phyloP scores from a whole-genome alignment of 2,329 filamentous ascomycete genomes.

The Metarhizium sp. region DNA sequence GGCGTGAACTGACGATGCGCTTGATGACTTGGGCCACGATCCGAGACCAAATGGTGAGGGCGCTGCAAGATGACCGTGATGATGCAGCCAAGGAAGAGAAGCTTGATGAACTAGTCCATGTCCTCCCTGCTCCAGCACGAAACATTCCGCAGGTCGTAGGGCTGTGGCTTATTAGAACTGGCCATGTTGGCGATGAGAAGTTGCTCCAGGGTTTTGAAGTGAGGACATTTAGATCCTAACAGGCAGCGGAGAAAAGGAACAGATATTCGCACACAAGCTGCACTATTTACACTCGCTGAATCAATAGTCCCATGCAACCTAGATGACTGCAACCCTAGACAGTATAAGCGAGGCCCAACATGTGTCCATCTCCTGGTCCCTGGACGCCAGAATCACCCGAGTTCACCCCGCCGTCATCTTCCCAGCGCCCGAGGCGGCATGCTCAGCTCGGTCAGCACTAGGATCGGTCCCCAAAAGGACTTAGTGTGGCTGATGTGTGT shows the following conservation, averaged over 20 bases:
- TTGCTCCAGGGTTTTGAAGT: not conserved
- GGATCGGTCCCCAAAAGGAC: not conserved
- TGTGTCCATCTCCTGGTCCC: too few species aligned
- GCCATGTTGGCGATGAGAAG: not conserved
- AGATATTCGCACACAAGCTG: not conserved
- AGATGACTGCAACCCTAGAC: too few species aligned
- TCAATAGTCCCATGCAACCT: too few species aligned
- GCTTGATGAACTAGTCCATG: not conserved
- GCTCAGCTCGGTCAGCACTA: not conserved
- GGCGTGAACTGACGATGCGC: constrained; percentile 2
- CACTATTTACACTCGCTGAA: too few species aligned
- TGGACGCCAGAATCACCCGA: too few species aligned
- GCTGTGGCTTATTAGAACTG: not conserved
- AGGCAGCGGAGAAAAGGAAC: not conserved
- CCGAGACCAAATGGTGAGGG: constrained; percentile 10
- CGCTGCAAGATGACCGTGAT: constrained; percentile 3
- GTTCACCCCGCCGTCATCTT: too few species aligned
- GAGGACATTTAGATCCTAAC: not conserved
- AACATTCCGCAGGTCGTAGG: constrained; percentile 6
- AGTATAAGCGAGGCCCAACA: too few species aligned
- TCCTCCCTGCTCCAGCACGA: not conserved
- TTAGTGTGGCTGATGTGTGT: not conserved
- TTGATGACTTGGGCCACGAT: constrained; percentile 9
- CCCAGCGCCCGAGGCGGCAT: not conserved
- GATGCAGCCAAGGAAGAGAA: not conserved